Evolutionary conservation across 2,329 filamentous ascomycete species (phyloP), one percentile per base, ranked within the genome.

Genomic region (Geosmithia morbida): DNA sequence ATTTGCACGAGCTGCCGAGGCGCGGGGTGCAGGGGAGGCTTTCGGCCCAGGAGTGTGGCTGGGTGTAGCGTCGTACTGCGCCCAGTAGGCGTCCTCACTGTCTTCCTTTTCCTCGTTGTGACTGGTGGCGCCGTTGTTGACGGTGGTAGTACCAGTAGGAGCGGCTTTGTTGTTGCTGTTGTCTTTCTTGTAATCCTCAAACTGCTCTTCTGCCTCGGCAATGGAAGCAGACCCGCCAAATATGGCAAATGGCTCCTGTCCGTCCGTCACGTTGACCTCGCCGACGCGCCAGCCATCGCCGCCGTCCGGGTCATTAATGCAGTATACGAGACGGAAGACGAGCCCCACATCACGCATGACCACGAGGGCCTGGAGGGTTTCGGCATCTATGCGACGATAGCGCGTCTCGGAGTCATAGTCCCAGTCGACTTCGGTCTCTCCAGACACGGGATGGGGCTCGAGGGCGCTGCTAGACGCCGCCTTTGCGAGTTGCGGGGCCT

Each of bases 21-120:
- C 46, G 58, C 56, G 47, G 55, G 82, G 81, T 13, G 75, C 80
- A 3, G 82, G 81, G 4, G 81, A 83, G 20, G 68, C 70, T 56
- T 81, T 78, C 19, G 68, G 63, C 7, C 73, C 78, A 1, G 81
- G 81, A 10, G 81, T 85, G 43, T 72, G 70, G 2, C 74, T 72
- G 1, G 84, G 82, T 3, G 82, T 86, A 22, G 76, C 75, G 59
- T 87, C 84, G 60, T 90, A 89, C 51, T 79, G 75, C 30, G 78
- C 82, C 85, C 85, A 90, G 61, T 90, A 90, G 54, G 81, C 81
- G 53, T 86, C 83, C 51, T 87, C 82, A 19, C 84, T 81, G 0
- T 79, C 79, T 1, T 81, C 76, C 1, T 72, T 66, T 1, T 58
- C 56, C 7, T 54, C 53, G 10, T 52, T 48, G 10, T 8, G 26